Percentiles rank a stretch among this genome's conserved stretches.
phyloP scores from a whole-genome alignment of 2,329 filamentous ascomycete genomes.

The Penicillium aurantiogriseum region DNA sequence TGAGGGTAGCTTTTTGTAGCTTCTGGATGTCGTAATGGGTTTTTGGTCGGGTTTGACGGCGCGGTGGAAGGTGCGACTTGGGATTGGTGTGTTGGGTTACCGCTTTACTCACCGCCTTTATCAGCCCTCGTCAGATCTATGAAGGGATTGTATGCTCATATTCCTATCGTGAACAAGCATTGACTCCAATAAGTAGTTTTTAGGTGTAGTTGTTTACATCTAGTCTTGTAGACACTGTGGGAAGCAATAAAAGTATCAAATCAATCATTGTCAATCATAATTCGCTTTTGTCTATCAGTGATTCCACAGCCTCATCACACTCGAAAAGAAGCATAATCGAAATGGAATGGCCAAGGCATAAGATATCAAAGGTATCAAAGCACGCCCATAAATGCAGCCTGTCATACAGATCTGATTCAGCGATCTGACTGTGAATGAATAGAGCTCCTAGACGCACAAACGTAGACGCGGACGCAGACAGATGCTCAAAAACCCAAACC shows the following conservation, averaged over 20 bases:
- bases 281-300: slow-evolving; percentile 11
- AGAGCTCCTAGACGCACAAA: background rate
- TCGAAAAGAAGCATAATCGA: slow-evolving; percentile 2
- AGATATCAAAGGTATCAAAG: background rate
- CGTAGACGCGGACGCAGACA: background rate
- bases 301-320: background rate
- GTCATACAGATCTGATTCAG: background rate
- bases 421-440: background rate
- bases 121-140: background rate
- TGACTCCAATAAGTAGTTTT: background rate
- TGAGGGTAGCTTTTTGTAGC: slow-evolving; percentile 1
- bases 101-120: background rate
- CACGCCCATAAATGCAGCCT: background rate
- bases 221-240: background rate
- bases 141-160: background rate
- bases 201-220: no score
- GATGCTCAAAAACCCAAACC: slow-evolving; percentile 5
- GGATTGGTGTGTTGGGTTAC: background rate
- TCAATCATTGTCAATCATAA: slow-evolving; percentile 11
- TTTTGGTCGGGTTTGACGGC: background rate
- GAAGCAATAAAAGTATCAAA: background rate
- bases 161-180: background rate
- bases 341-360: background rate
- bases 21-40: slow-evolving; percentile 6
- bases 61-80: background rate